Evolutionary conservation across 352 stramenopile species (phyloP).

Genomic region (Pythium aristosporum): DNA sequence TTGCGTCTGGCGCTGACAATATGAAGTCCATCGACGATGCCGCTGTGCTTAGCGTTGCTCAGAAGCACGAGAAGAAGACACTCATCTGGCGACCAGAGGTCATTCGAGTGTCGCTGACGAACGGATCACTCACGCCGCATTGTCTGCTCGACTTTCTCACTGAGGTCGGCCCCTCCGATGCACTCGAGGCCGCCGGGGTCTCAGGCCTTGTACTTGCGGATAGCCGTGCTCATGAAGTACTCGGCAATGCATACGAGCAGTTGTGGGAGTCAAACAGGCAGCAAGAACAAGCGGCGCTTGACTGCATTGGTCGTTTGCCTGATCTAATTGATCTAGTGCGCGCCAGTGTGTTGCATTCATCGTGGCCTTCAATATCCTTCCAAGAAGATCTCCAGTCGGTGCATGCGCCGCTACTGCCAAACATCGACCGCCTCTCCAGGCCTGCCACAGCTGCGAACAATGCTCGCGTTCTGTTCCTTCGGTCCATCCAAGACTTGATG

Average conservation of each 20-base stretch:
- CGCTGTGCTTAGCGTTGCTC: slow-evolving; percentile 54
- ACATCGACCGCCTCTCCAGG: slow-evolving; percentile 48
- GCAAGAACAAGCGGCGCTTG: slow-evolving; percentile 63
- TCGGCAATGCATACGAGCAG: slow-evolving; percentile 66
- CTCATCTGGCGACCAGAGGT: slow-evolving; percentile 67
- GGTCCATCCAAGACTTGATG: slow-evolving; percentile 85
- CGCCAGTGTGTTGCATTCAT: slow-evolving; percentile 58
- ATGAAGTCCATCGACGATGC: slow-evolving; percentile 54
- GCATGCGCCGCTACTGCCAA: slow-evolving; percentile 65
- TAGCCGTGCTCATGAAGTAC: slow-evolving; percentile 40
- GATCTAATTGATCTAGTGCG: slow-evolving; percentile 59
- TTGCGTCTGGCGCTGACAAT: slow-evolving; percentile 22
- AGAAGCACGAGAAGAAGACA: slow-evolving; percentile 61
- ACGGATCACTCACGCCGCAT: slow-evolving; percentile 57
- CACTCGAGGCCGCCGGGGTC: slow-evolving; percentile 53
- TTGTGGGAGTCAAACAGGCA: slow-evolving; percentile 63
- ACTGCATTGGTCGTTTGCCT: slow-evolving; percentile 66
- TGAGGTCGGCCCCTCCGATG: slow-evolving; percentile 48
- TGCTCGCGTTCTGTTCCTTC: slow-evolving; percentile 62
- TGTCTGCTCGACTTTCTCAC: slow-evolving; percentile 72
- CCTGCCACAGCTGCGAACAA: slow-evolving; percentile 29
- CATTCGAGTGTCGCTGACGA: slow-evolving; percentile 60
- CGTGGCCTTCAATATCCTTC: slow-evolving; percentile 62
- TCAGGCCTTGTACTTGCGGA: slow-evolving; percentile 37
- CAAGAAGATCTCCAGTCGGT: slow-evolving; percentile 55